Evolutionary conservation across 768 basidiomycete species (phyloP).

Genomic region (Lactifluus volemus): DNA sequence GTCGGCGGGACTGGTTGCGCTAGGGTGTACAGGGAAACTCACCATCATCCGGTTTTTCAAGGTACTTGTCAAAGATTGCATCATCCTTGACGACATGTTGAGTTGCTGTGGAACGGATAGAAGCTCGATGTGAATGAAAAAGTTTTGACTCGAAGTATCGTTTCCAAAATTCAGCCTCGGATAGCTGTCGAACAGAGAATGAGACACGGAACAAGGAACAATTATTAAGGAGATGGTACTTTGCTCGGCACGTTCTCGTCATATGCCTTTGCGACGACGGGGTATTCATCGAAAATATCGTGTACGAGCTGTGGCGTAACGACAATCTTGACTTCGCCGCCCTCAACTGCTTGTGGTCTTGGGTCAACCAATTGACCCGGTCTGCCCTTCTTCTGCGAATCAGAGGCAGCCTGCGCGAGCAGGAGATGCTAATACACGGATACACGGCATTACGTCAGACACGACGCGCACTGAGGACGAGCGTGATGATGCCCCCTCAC

Average conservation of each 20-base stretch:
- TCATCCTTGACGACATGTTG: conserved; percentile 86
- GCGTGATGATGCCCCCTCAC: conserved; percentile 32
- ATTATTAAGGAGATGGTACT: conserved; percentile 32
- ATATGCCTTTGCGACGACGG: conserved; percentile 88
- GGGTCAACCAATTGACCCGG: conserved; percentile 82
- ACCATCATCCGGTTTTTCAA: conserved; percentile 97
- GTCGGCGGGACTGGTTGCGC: background rate
- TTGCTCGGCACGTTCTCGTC: conserved; percentile 85
- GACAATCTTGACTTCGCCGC: conserved; percentile 80
- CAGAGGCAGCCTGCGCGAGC: conserved; percentile 63
- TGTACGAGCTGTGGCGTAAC: conserved; percentile 88
- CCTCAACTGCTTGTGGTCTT: conserved; percentile 73
- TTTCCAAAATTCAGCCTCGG: conserved; percentile 91
- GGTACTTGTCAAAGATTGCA: conserved; percentile 88
- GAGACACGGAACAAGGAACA: background rate
- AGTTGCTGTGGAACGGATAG: conserved; percentile 76
- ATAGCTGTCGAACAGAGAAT: conserved; percentile 43
- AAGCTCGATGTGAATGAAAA: conserved; percentile 91
- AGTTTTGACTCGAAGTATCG: conserved; percentile 95
- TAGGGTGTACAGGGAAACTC: conserved; percentile 20
- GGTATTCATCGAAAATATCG: conserved; percentile 97
- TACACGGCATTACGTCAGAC: conserved; percentile 21
- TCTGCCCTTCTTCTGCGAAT: conserved; percentile 71
- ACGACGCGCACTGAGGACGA: conserved; percentile 18
- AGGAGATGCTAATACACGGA: conserved; percentile 51